A percentile compares a stretch with the other conserved stretches of the same genome.
Conservation (phyloP, 1,284 basidiomycete genomes). For the Apiotrichum laibachii region DNA sequence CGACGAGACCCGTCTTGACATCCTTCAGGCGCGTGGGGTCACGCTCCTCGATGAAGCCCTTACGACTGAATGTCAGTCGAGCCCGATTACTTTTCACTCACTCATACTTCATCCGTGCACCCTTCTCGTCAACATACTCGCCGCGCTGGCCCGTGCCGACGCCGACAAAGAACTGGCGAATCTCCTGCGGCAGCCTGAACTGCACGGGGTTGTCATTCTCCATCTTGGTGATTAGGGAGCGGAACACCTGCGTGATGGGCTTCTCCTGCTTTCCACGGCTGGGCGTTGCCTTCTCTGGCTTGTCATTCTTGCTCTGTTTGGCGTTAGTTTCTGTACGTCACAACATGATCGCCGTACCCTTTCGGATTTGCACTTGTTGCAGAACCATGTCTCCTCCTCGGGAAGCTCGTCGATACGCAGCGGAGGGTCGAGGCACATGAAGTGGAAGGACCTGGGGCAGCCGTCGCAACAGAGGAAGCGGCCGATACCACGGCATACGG, state of each 20-base stretch:
- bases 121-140: slow-evolving; percentile 73
- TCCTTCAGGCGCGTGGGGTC: slow-evolving; percentile 86
- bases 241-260: slow-evolving; percentile 38
- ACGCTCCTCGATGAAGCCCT: slow-evolving; percentile 83
- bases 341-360: slow-evolving; percentile 27
- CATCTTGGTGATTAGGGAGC: slow-evolving; percentile 30
- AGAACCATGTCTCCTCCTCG: slow-evolving; percentile 90
- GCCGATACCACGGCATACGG: slow-evolving; percentile 70
- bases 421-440: slow-evolving; percentile 93
- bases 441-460: slow-evolving; percentile 92
- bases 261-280: slow-evolving; percentile 20
- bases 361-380: slow-evolving; percentile 53
- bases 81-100: slow-evolving; percentile 21
- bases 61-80: slow-evolving; percentile 61
- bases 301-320: not conserved
- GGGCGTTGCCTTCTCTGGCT: not conserved
- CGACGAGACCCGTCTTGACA: slow-evolving; percentile 71
- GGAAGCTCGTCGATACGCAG: slow-evolving; percentile 80
- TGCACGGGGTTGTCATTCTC: slow-evolving; percentile 58
- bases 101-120: slow-evolving; percentile 72
- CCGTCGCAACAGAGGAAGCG: slow-evolving; percentile 95
- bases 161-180: slow-evolving; percentile 76
- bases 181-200: slow-evolving; percentile 81
- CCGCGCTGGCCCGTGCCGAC: slow-evolving; percentile 72
- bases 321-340: not conserved